A percentile compares a stretch with the other conserved stretches of the same genome.
These are phyloP conservation scores for Fusarium sp. DNA, from an alignment of 2,329 filamentous ascomycete species.

Conservation along the genomic window DNA sequence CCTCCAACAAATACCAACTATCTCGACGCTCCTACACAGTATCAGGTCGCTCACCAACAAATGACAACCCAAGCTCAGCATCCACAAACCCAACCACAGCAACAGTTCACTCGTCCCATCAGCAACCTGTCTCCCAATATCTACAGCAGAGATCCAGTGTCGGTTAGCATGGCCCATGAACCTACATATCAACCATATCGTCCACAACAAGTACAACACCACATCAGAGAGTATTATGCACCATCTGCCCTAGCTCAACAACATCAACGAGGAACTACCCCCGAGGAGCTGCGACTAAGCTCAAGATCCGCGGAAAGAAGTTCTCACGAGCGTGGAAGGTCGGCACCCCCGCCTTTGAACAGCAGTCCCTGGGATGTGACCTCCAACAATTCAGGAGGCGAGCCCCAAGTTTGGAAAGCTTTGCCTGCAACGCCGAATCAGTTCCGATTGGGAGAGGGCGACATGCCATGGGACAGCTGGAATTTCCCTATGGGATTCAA, in stretches of 20 bases:
- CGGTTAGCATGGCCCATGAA: constrained; percentile 5
- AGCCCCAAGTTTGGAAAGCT: constrained; percentile 51
- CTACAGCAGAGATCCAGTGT: constrained; percentile 12
- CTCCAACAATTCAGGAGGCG: constrained; percentile 35
- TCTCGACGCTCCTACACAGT: constrained; percentile 42
- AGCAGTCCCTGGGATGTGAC: constrained; percentile 58
- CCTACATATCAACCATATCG: constrained; percentile 17
- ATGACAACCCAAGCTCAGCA: constrained; percentile 1
- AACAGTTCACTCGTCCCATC: constrained; percentile 16
- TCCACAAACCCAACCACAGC: constrained; percentile 6
- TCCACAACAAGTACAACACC: constrained; percentile 18
- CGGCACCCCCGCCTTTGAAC: constrained; percentile 59
- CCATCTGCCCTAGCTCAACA: constrained; percentile 1
- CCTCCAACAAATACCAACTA: constrained; percentile 58
- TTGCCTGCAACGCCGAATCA: constrained; percentile 52
- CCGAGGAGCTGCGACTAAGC: constrained; percentile 13
- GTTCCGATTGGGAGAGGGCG: constrained; percentile 55
- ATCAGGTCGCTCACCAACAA: constrained; percentile 16
- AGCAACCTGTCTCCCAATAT: neutral
- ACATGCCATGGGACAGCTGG: constrained; percentile 57
- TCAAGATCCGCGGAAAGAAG: constrained; percentile 36
- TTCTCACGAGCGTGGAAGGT: constrained; percentile 57
- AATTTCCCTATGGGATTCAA: constrained; percentile 38
- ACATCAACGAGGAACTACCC: neutral
- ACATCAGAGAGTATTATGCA: constrained; percentile 24